Base-by-base conservation (phyloP, 352 stramenopile species). In the Pythium myriotylum region DNA sequence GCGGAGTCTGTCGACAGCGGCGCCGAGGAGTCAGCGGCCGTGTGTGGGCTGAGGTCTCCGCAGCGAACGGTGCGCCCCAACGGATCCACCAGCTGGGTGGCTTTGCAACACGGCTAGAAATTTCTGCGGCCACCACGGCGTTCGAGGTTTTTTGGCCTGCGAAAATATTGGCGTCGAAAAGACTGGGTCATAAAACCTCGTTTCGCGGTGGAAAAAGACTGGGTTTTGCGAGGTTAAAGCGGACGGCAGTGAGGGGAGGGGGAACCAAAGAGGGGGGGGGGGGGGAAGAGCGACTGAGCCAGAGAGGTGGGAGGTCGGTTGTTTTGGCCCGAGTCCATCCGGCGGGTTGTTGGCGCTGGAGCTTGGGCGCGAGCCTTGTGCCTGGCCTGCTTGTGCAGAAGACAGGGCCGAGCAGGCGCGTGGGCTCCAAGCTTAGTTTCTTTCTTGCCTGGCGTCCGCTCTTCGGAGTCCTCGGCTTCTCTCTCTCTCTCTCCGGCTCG, bases 381-480 rank as follows among this genome's bases (percentile, higher is more conserved):
- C 47, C 40, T 47, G 33, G 42, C 59, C 59, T 60, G 59, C 59
- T 26, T 56, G 50, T 60, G 46, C 49, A 67, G 59, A 59, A 55
- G 51, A 54, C 50, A 53, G 59, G 59, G 26, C 50, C 49, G 41
- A 46, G 47, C 53, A 23, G 29, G 32, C 43, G 29, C 42, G 20
- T 51, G 37, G 32, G 17, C 42, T 19, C 29, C 40, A 19, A 58
- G 23, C 52, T 68, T 68, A 68, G 61, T 68, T 68, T 68, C 63
- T 68, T 64, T 68, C 61, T 68, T 68, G 29, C 52, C 60, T 46
- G 51, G 27, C 45, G 45, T 53, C 54, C 33, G 59, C 43, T 60
- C 48, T 65, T 65, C 51, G 41, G 40, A 42, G 53, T 52, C 53
- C 52, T 52, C 53, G 41, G 53, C 53, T 60, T 37, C 40, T 13